Evolutionary conservation across 1,284 basidiomycete species (phyloP).

Genomic region (Fomitopsis schrenkii): DNA sequence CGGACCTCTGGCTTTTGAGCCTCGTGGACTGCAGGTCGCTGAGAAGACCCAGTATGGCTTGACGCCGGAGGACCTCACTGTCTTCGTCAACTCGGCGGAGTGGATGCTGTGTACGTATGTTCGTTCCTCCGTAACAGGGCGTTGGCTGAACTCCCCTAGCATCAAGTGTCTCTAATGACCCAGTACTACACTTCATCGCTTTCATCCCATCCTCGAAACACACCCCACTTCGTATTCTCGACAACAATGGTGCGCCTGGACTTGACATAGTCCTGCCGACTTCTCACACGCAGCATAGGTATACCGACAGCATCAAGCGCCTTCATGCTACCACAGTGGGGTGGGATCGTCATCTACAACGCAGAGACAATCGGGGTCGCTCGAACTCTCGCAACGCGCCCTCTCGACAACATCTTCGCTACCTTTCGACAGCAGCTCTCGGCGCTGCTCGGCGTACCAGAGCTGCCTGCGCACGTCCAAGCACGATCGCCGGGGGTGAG

Average conservation of each 20-base stretch:
- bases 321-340: conserved; percentile 95
- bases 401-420: conserved; percentile 58
- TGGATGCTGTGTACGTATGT: conserved; percentile 81
- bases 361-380: conserved; percentile 35
- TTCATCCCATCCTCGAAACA: conserved; percentile 77
- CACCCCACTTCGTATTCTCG: conserved; percentile 70
- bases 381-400: conserved; percentile 34
- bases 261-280: not conserved
- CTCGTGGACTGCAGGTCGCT: conserved; percentile 35
- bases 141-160: conserved; percentile 38
- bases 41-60: conserved; percentile 49
- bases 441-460: conserved; percentile 74
- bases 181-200: conserved; percentile 89
- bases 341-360: conserved; percentile 84
- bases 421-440: conserved; percentile 77
- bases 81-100: conserved; percentile 94
- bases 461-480: conserved; percentile 45
- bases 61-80: conserved; percentile 76
- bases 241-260: conserved; percentile 42
- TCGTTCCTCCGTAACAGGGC: not conserved
- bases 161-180: conserved; percentile 82
- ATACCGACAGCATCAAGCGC: conserved; percentile 47
- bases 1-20: conserved; percentile 83
- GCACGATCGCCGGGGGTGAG: conserved; percentile 35
- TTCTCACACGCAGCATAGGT: conserved; percentile 21